phyloP scores from a whole-genome alignment of 2,329 filamentous ascomycete genomes.

The Clarireedia hainanense region DNA sequence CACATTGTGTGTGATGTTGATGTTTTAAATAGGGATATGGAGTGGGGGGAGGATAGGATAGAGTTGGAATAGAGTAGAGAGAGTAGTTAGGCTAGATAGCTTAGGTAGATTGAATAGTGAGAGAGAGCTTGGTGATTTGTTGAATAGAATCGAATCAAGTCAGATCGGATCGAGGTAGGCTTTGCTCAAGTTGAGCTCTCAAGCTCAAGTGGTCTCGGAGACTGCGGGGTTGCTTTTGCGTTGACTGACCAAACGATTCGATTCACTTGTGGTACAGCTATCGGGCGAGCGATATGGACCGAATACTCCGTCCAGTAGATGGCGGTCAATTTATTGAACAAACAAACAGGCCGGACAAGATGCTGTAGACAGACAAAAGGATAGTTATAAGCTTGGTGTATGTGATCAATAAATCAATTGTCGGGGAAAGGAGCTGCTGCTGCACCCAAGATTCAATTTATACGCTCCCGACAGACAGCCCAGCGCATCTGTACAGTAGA shows the following conservation, averaged over 20 bases:
- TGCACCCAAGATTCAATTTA: too few species aligned
- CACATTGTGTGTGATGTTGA: background rate
- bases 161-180: background rate
- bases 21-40: background rate
- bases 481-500: too few species aligned
- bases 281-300: slow-evolving; percentile 10
- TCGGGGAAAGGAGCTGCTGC: too few species aligned
- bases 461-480: too few species aligned
- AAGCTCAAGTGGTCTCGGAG: background rate
- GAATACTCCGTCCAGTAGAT: too few species aligned
- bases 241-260: background rate
- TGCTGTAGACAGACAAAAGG: too few species aligned
- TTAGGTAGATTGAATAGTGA: background rate
- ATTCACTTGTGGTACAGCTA: background rate
- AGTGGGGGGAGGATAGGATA: background rate
- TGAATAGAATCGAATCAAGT: background rate
- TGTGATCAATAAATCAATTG: too few species aligned
- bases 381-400: too few species aligned
- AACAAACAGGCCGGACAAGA: too few species aligned
- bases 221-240: background rate
- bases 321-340: too few species aligned
- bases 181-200: background rate
- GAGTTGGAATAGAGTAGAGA: background rate
- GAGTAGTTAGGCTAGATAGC: background rate
- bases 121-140: background rate